Percentiles rank a stretch among this genome's conserved stretches.
Conservation (phyloP, 345 rosid genomes). For the Salix brachista region DNA sequence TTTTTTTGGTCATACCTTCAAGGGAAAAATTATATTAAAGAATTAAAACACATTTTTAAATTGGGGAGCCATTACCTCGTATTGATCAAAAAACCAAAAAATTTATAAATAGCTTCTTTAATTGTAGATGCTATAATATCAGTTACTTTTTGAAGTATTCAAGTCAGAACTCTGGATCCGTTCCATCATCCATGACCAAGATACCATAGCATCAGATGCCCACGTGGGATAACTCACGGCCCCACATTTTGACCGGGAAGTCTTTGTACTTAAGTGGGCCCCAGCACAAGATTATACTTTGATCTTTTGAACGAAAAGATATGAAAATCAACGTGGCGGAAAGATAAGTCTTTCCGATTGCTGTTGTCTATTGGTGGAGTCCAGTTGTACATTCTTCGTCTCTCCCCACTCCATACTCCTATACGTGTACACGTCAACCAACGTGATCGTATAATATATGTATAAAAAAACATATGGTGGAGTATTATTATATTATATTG, state of each 20-base stretch:
- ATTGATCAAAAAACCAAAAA: no score
- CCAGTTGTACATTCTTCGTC: constrained; percentile 21
- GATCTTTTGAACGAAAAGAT: background rate
- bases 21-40: no score
- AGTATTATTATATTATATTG: background rate
- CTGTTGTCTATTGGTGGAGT: constrained; percentile 13
- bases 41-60: no score
- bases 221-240: constrained; percentile 14
- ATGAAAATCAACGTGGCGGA: constrained; percentile 10
- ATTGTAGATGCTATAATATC: no score
- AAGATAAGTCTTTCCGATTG: background rate
- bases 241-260: constrained; percentile 17
- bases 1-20: no score
- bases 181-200: no score
- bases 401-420: no score
- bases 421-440: background rate
- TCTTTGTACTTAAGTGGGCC: background rate
- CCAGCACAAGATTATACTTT: background rate
- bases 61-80: no score
- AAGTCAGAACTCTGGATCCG: no score
- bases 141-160: no score
- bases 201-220: background rate
- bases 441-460: background rate
- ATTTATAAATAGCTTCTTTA: no score
- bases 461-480: background rate